A percentile compares a stretch with the other conserved stretches of the same genome.
Conservation (phyloP, 2,329 filamentous ascomycete species). For the Fusarium subtropicale region DNA sequence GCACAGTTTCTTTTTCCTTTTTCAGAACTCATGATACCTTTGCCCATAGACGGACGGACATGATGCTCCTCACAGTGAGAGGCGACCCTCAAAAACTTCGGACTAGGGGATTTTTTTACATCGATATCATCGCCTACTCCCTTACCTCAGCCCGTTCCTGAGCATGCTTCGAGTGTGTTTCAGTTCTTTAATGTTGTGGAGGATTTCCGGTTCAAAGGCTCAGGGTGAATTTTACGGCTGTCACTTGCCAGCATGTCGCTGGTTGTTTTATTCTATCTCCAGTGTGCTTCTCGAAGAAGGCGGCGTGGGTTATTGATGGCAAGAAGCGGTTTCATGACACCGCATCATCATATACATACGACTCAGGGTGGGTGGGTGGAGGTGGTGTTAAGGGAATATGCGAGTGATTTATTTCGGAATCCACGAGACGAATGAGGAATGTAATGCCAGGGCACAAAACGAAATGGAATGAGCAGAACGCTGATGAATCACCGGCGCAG, state of each 20-base stretch:
- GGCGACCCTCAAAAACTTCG: slow-evolving; percentile 44
- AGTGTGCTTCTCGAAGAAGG: slow-evolving; percentile 19
- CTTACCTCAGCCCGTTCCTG: slow-evolving; percentile 41
- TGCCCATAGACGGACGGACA: slow-evolving; percentile 58
- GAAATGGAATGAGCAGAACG: slow-evolving; percentile 3
- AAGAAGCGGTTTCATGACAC: slow-evolving; percentile 19
- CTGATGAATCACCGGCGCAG: slow-evolving; percentile 17
- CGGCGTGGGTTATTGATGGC: slow-evolving; percentile 35
- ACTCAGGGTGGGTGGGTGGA: slow-evolving; percentile 19
- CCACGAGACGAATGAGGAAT: slow-evolving; percentile 34
- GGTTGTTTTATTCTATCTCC: slow-evolving; percentile 35
- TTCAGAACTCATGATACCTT: slow-evolving; percentile 62
- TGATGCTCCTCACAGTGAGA: slow-evolving; percentile 50
- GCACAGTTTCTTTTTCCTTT: slow-evolving; percentile 50
- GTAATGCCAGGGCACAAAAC: slow-evolving; percentile 12
- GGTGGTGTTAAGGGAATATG: slow-evolving; percentile 36
- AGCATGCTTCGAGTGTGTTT: slow-evolving; percentile 46
- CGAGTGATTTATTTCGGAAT: slow-evolving; percentile 35
- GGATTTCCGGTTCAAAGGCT: slow-evolving; percentile 42
- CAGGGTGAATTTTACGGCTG: slow-evolving; percentile 23
- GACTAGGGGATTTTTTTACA: slow-evolving; percentile 49
- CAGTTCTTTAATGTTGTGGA: slow-evolving; percentile 48
- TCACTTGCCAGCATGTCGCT: slow-evolving; percentile 38
- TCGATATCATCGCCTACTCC: slow-evolving; percentile 47
- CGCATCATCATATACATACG: slow-evolving; percentile 34